Conservation (phyloP, 768 basidiomycete genomes). For the Lyophyllum decastes region DNA sequence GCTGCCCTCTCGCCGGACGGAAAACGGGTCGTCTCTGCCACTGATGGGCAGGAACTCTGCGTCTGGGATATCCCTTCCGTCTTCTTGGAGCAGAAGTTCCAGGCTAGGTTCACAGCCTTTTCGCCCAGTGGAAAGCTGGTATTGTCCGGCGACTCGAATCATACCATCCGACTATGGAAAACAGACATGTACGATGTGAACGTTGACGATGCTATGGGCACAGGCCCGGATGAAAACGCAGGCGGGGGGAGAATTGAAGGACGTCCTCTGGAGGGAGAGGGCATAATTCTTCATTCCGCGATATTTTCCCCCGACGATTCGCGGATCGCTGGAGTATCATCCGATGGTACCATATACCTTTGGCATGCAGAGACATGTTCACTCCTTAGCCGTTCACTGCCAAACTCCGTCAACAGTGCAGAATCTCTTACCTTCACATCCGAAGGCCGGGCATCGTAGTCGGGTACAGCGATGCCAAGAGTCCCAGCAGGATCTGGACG, state of each 20-base stretch:
- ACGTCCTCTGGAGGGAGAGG: background rate
- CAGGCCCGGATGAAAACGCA: no score
- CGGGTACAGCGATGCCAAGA: background rate
- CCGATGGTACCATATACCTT: background rate
- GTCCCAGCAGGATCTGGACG: no score
- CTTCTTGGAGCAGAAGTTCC: background rate
- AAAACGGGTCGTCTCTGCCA: background rate
- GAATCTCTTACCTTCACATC: background rate
- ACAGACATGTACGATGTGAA: no score
- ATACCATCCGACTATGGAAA: background rate
- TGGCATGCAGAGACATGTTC: background rate
- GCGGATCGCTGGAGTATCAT: background rate
- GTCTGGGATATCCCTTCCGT: background rate
- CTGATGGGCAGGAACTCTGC: background rate
- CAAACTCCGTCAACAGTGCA: background rate
- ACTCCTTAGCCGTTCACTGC: background rate
- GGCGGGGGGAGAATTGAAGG: no score
- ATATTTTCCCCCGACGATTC: background rate
- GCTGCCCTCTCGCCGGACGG: slow-evolving; percentile 3
- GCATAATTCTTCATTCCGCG: background rate
- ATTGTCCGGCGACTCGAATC: background rate
- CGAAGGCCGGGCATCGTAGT: background rate
- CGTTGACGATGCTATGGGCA: background rate
- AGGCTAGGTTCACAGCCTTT: background rate
- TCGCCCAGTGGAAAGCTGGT: background rate